These are phyloP conservation scores for Tricholoma flavovirens DNA, from an alignment of 768 basidiomycete species.

Conservation along the genomic window DNA sequence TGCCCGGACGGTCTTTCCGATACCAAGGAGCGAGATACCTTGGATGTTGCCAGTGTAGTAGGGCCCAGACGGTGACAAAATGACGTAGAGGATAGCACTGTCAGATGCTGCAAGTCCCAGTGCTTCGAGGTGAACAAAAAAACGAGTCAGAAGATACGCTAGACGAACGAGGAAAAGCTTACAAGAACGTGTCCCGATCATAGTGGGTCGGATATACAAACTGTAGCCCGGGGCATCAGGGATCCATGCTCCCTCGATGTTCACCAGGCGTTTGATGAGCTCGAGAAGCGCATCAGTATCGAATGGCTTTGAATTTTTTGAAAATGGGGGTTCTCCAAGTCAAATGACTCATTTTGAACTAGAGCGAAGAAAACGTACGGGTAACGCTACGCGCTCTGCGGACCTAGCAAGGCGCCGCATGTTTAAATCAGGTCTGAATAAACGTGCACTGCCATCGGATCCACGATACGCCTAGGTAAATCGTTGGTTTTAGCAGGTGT, in stretches of 20 bases:
- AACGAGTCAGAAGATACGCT: constrained; percentile 33
- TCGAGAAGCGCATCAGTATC: constrained; percentile 59
- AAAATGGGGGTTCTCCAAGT: not conserved
- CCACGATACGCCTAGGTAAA: constrained; percentile 57
- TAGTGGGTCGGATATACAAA: constrained; percentile 81
- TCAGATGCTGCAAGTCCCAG: constrained; percentile 67
- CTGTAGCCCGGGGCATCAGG: constrained; percentile 68
- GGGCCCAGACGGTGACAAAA: constrained; percentile 67
- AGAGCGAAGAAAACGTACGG: constrained; percentile 35
- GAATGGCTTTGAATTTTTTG: constrained; percentile 50
- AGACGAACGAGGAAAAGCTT: constrained; percentile 20
- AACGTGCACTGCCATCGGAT: constrained; percentile 62
- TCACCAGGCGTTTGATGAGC: constrained; percentile 71
- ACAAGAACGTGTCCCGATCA: constrained; percentile 51
- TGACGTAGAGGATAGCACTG: constrained; percentile 69
- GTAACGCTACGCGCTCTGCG: constrained; percentile 66
- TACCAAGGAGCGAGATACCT: constrained; percentile 35
- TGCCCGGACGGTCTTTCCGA: constrained; percentile 34
- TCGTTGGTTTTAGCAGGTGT: not conserved
- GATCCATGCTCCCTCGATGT: constrained; percentile 79
- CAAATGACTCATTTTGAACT: not conserved
- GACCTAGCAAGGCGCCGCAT: constrained; percentile 76
- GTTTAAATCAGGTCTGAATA: constrained; percentile 83
- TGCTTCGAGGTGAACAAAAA: constrained; percentile 20
- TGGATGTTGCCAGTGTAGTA: constrained; percentile 72